Evolutionary conservation across 1,284 basidiomycete genomes (phyloP), one percentile per base, ranked within the genome.

Genomic region (Boletellus sp.): DNA sequence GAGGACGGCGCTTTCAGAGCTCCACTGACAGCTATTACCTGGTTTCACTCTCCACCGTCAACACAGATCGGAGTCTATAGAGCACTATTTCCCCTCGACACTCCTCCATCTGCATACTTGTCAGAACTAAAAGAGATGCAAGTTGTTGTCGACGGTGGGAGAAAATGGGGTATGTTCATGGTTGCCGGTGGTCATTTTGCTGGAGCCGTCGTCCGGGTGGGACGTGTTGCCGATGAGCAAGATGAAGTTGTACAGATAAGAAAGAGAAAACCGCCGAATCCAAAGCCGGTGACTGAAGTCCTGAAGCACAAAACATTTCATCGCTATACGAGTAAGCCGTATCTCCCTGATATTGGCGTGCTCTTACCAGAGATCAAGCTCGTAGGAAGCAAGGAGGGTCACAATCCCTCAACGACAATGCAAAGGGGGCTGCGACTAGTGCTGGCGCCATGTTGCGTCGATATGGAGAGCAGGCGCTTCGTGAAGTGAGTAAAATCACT

Each of bases 141-240:
- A 67, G 63, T 61, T 1, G 75, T 74, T 13, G 73, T 77, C 4
- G 74, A 78, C 10, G 75, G 78, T 24, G 91, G 88, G 33, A 77
- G 93, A 18, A 88, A 83, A 53, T 96, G 95, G 89, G 92, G 93
- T 0, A 71, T 98, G 75, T 88, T 98, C 63, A 95, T 98, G 91
- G 85, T 91, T 40, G 96, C 96, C 1, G 95, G 97, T 7, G 96
- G 96, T 13, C 95, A 99, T 71, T 99, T 99, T 72, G 95, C 96
- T 8, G 95, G 93, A 15, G 88, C 93, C 50, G 79, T 98, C 26
- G 86, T 93, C 4, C 75, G 84, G 28, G 87, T 91, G 21, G 82
- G 82, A 56, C 67, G 77, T 57, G 55, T 79, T 65, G 64, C 77
- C 53, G 72, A 77, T 24, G 76, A 77, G 18, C 70, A 76, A 37